Evolutionary conservation across 2,329 filamentous ascomycete species (phyloP).

Genomic region (Aspergillus felis): DNA sequence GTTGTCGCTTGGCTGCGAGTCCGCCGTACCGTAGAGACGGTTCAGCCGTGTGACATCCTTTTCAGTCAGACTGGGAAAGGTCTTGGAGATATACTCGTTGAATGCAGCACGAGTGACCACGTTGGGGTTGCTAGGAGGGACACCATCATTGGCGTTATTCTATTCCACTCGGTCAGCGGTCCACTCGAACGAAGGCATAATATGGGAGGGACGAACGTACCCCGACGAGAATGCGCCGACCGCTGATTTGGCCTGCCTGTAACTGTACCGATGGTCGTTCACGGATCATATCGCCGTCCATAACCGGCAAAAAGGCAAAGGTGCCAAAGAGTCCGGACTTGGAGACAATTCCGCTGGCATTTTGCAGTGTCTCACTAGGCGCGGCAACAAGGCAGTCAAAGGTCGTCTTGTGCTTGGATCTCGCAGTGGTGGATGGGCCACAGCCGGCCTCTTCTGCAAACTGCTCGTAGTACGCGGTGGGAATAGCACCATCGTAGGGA

Average conservation of each 20-base stretch:
- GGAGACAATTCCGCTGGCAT: slow-evolving; percentile 34
- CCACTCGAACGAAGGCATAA: background rate
- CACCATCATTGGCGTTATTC: slow-evolving; percentile 52
- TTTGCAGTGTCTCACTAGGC: slow-evolving; percentile 35
- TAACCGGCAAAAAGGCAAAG: slow-evolving; percentile 43
- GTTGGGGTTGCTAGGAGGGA: slow-evolving; percentile 42
- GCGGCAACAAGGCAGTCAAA: slow-evolving; percentile 42
- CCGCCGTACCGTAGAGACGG: slow-evolving; percentile 32
- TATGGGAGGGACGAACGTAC: background rate
- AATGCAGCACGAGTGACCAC: slow-evolving; percentile 43
- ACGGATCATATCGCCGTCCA: slow-evolving; percentile 39
- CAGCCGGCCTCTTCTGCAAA: slow-evolving; percentile 45
- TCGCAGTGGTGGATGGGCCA: background rate
- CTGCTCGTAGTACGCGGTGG: slow-evolving; percentile 45
- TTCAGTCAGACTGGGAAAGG: slow-evolving; percentile 35
- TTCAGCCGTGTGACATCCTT: slow-evolving; percentile 28
- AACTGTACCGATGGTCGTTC: slow-evolving; percentile 38
- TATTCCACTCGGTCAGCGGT: background rate
- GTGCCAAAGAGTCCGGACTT: slow-evolving; percentile 35
- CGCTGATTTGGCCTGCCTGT: slow-evolving; percentile 34
- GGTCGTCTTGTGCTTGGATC: slow-evolving; percentile 13
- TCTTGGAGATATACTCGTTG: slow-evolving; percentile 34
- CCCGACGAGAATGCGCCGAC: slow-evolving; percentile 33
- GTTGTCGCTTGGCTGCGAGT: slow-evolving; percentile 19
- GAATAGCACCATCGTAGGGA: slow-evolving; percentile 44